A percentile compares a stretch with the other conserved stretches of the same genome.
Conservation (phyloP, 2,329 filamentous ascomycete genomes). For the Microcyclospora tardicrescens region DNA sequence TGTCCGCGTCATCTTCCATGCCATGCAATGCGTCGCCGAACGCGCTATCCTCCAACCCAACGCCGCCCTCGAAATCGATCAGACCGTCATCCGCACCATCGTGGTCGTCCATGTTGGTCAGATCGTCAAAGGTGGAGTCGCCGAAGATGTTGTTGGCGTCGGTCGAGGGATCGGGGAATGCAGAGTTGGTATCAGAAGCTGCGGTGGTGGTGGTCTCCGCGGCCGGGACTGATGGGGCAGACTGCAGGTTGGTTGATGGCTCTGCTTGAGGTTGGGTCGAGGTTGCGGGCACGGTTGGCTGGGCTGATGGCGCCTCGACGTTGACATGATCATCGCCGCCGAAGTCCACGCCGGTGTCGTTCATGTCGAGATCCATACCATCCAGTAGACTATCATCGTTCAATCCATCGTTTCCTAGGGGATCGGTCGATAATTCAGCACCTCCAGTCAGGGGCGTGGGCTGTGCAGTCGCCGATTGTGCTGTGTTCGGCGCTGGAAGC, state of each 20-base stretch:
- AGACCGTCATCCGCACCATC: conserved; percentile 38
- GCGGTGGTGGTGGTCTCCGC: background rate
- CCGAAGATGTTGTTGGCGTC: conserved; percentile 8
- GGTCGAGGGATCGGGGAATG: background rate
- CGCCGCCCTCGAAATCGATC: conserved; percentile 27
- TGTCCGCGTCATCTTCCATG: conserved; percentile 30
- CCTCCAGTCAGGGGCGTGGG: conserved; percentile 1
- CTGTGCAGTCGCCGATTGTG: conserved; percentile 1
- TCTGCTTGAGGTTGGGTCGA: background rate
- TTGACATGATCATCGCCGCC: conserved; percentile 2
- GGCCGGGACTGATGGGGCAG: background rate
- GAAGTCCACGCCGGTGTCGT: conserved; percentile 8
- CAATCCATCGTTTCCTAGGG: conserved; percentile 9
- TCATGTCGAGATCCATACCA: conserved; percentile 14
- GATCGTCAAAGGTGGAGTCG: conserved; percentile 16
- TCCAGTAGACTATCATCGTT: conserved; percentile 11
- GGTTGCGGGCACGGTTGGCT: conserved; percentile 2
- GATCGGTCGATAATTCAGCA: conserved; percentile 26
- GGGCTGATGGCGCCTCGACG: background rate
- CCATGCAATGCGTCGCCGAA: conserved; percentile 73
- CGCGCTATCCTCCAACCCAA: conserved; percentile 65
- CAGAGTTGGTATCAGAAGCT: background rate
- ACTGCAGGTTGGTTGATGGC: too few species aligned
- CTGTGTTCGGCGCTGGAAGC: background rate
- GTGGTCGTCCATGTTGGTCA: conserved; percentile 44